Evolutionary conservation across 345 rosid species (phyloP), one percentile per base, ranked within the genome.

Genomic region (Xanthoceras sorbifolium): DNA sequence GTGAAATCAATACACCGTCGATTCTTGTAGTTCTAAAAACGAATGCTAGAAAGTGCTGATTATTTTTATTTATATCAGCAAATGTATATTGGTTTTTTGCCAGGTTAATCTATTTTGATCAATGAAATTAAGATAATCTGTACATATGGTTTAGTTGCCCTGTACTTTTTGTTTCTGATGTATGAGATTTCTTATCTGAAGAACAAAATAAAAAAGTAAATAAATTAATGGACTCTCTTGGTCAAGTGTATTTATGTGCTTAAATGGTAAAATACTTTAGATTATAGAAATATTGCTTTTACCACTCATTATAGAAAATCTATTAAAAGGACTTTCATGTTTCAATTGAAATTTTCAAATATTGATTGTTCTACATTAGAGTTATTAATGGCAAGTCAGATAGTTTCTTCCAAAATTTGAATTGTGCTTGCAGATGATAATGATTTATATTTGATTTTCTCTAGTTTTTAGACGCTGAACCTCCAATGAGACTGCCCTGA

Each of bases 31-130:
- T 52, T 64, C 28, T 34, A 70, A 23, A 68, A 76, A 50, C 36
- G 23, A 50, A 34, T 23, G 62, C 55, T 76, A 31, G 79, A 76
- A 59, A 79, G 68, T 71, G 86, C 81, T 78, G 84, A 80, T 82
- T 48, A n/a, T 68, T 68, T 74, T 78, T 36, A 67, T 69, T 23
- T 34, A 14, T 80, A 64, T 64, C 78, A 52, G 78, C 75, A 75
- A 80, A 52, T 74, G 74, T 77, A 72, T 11, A 71, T 71, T 54
- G 26, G 18, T 31, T 81, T 72, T 44, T 48, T 22, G 15, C 28
- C 54, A 9, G 38, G 40, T 40, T 26, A 28, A n/a, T 54, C 38
- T 67, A 18, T 23, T 31, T 10, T 40, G 26, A 15, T 50, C 72
- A 23, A 7, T 38, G 17, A 34, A 46, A 23, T 14, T 22, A 73